phyloP scores from a whole-genome alignment of 163 green algal species.

The Coccomyxa subellipsoidea region DNA sequence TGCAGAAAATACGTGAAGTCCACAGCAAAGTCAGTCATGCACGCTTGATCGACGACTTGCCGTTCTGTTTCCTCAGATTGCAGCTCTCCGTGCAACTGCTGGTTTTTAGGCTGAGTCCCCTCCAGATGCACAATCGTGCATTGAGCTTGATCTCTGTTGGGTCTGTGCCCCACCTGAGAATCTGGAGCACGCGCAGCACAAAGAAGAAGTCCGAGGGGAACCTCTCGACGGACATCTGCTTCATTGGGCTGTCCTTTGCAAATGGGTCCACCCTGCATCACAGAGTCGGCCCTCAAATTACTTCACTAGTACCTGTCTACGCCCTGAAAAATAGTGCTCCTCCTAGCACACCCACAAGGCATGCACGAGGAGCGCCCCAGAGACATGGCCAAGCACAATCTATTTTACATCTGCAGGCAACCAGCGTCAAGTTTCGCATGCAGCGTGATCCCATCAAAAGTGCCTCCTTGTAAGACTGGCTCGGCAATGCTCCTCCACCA shows the following conservation, averaged over 20 bases:
- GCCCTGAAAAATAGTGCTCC: too few relatives aligned
- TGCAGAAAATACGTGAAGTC: not conserved
- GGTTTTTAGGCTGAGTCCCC: not conserved
- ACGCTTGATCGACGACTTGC: not conserved
- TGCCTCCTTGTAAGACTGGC: not conserved
- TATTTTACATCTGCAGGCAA: too few relatives aligned
- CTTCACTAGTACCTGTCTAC: not conserved
- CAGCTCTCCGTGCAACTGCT: not conserved
- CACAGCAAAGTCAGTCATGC: too few relatives aligned
- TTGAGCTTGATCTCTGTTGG: not conserved
- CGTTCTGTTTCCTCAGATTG: not conserved
- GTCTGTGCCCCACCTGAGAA: conserved; percentile 60
- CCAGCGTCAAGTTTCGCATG: too few relatives aligned
- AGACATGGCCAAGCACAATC: too few relatives aligned
- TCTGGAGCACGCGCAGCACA: conserved; percentile 83
- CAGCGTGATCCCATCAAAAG: not conserved
- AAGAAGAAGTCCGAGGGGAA: conserved; percentile 97
- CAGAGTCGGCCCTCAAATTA: not conserved
- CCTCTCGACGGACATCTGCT: conserved; percentile 60
- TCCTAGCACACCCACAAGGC: too few relatives aligned
- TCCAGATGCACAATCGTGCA: not conserved
- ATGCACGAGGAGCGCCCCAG: too few relatives aligned
- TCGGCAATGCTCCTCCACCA: too few relatives aligned
- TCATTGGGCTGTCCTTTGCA: conserved; percentile 75
- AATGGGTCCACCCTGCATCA: conserved; percentile 79